Percentiles rank a stretch among this genome's conserved stretches.
Conservation (phyloP, 2,329 filamentous ascomycete genomes). For the Sphaceloma murrayae region DNA sequence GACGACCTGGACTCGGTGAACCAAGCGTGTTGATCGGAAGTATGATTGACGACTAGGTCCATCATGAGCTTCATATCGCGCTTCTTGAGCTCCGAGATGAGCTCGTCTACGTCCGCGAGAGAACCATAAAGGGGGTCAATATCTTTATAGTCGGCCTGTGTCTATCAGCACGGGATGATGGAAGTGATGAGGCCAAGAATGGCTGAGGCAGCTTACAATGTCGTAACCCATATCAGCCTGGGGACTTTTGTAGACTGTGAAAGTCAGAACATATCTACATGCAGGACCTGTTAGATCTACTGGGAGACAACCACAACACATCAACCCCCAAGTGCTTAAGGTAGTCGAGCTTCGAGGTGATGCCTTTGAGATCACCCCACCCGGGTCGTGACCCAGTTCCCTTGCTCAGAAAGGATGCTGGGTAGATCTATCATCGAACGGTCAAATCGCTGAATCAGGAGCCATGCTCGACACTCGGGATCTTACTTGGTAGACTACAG, state of each 20-base stretch:
- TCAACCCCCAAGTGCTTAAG: conserved; percentile 52
- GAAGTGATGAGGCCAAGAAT: conserved; percentile 12
- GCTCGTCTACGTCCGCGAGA: conserved; percentile 37
- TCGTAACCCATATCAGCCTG: conserved; percentile 48
- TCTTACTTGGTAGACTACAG: conserved; percentile 28
- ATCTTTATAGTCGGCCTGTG: conserved; percentile 33
- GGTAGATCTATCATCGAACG: conserved; percentile 53
- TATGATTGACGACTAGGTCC: conserved; percentile 40
- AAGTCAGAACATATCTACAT: conserved; percentile 12
- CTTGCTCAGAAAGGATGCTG: conserved; percentile 50
- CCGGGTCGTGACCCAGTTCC: conserved; percentile 43
- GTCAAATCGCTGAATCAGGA: conserved; percentile 25
- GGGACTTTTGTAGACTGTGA: conserved; percentile 40
- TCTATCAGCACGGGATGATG: neutral
- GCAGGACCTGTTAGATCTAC: neutral
- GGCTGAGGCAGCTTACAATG: conserved; percentile 26
- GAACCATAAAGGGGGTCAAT: conserved; percentile 41
- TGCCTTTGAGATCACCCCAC: conserved; percentile 55
- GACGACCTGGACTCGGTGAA: conserved; percentile 47
- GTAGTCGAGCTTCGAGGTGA: conserved; percentile 56
- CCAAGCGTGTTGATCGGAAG: conserved; percentile 45
- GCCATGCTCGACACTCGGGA: too few relatives aligned
- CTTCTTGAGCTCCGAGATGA: conserved; percentile 36
- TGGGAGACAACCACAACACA: conserved; percentile 54
- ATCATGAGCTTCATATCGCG: conserved; percentile 42